Conservation (phyloP, 176 grass and related monocot species). For the Triticum aestivum region DNA sequence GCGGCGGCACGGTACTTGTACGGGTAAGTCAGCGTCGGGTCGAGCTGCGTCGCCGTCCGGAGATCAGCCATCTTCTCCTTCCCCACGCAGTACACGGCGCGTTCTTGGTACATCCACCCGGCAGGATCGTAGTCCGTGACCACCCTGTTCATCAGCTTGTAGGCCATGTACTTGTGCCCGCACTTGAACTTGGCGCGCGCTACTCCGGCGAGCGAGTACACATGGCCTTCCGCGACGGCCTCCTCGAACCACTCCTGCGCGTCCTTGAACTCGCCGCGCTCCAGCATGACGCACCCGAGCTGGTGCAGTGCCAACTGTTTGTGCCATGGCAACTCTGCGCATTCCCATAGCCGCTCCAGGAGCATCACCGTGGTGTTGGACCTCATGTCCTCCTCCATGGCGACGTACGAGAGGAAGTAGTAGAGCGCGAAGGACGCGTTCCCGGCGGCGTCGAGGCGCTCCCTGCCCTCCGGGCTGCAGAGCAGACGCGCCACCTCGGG, state of each 20-base stretch:
- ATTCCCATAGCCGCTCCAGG: slow-evolving; percentile 69
- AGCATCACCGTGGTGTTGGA: slow-evolving; percentile 90
- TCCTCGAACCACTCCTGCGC: slow-evolving; percentile 84
- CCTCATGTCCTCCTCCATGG: slow-evolving; percentile 86
- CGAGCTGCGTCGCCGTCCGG: slow-evolving; percentile 55
- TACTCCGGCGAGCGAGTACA: slow-evolving; percentile 79
- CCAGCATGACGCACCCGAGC: slow-evolving; percentile 90
- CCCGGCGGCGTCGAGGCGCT: slow-evolving; percentile 55
- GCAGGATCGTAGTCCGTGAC: slow-evolving; percentile 49
- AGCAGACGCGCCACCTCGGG: slow-evolving; percentile 64
- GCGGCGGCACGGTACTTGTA: slow-evolving; percentile 79
- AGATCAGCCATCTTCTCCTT: slow-evolving; percentile 85
- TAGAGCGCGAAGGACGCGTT: slow-evolving; percentile 85
- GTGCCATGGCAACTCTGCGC: slow-evolving; percentile 64
- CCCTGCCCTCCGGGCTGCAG: slow-evolving; percentile 75
- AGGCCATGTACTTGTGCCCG: slow-evolving; percentile 91
- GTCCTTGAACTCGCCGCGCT: slow-evolving; percentile 83
- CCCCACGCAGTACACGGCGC: slow-evolving; percentile 69
- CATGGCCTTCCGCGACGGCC: slow-evolving; percentile 71
- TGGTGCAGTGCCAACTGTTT: slow-evolving; percentile 78
- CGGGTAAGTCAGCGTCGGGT: slow-evolving; percentile 74
- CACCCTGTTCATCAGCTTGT: slow-evolving; percentile 78
- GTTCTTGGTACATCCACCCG: slow-evolving; percentile 95
- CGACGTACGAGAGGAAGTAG: slow-evolving; percentile 78
- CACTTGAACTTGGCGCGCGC: slow-evolving; percentile 85